Conservation (phyloP, 495 filamentous ascomycete genomes). For the Tetracladium marchalianum region DNA sequence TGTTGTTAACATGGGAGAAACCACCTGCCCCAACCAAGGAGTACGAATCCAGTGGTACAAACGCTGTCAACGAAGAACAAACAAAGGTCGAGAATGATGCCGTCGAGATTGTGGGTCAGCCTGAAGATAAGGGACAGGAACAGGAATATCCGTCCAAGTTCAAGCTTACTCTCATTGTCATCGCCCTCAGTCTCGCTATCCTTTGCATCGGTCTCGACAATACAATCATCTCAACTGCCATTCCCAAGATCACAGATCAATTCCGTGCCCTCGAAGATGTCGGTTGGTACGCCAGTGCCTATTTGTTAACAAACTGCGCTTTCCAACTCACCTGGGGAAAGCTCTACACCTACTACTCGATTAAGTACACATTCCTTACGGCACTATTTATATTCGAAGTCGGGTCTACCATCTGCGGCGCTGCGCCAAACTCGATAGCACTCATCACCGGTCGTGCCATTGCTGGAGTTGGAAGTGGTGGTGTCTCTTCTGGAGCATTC, state of each 20-base stretch:
- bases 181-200: too few species aligned
- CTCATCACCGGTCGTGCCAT: constrained; percentile 49
- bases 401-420: constrained; percentile 44
- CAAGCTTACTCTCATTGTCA: too few species aligned
- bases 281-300: constrained; percentile 44
- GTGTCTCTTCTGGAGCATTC: constrained; percentile 28
- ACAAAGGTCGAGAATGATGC: too few species aligned
- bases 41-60: too few species aligned
- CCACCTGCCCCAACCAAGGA: too few species aligned
- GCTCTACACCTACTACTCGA: constrained; percentile 17
- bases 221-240: constrained; percentile 30
- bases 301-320: constrained; percentile 33
- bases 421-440: constrained; percentile 39
- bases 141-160: too few species aligned
- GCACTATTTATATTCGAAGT: constrained; percentile 34
- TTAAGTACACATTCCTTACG: constrained; percentile 28
- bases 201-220: too few species aligned
- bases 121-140: too few species aligned
- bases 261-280: constrained; percentile 34
- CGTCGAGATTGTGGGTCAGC: too few species aligned
- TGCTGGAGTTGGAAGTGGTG: constrained; percentile 38
- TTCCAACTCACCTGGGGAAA: constrained; percentile 36
- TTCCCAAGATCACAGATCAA: constrained; percentile 37
- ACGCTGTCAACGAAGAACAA: too few species aligned
- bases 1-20: too few species aligned